These are phyloP conservation scores for Globisporangium cylindrosporum DNA, from an alignment of 352 stramenopile species.

Conservation along the genomic window DNA sequence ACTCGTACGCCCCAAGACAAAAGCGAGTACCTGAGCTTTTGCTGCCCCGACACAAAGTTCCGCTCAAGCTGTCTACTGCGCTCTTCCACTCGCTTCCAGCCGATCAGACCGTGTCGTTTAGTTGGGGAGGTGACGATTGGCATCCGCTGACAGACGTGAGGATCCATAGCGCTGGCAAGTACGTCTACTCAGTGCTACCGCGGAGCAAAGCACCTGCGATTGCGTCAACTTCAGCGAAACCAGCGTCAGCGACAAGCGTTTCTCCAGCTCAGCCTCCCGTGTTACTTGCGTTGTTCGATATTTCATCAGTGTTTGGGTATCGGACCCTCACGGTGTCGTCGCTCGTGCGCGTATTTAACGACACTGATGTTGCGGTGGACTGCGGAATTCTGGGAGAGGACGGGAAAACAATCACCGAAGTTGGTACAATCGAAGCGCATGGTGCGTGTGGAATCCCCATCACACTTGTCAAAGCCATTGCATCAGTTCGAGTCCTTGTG, in stretches of 20 bases:
- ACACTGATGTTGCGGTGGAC: conserved; percentile 53
- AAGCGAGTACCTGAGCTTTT: conserved; percentile 47
- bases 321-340: conserved; percentile 81
- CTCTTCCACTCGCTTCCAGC: conserved; percentile 66
- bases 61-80: conserved; percentile 65
- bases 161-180: conserved; percentile 74
- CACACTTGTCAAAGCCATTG: conserved; percentile 50
- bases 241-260: conserved; percentile 1
- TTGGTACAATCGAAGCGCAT: conserved; percentile 64
- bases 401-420: conserved; percentile 50
- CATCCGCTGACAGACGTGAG: conserved; percentile 73
- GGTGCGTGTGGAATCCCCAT: conserved; percentile 66
- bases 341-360: conserved; percentile 75
- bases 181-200: conserved; percentile 66
- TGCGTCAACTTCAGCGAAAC: background rate
- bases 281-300: conserved; percentile 71
- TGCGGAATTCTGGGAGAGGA: conserved; percentile 58
- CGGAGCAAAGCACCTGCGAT: conserved; percentile 2
- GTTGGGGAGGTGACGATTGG: conserved; percentile 66
- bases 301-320: conserved; percentile 64
- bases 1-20: conserved; percentile 50
- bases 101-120: conserved; percentile 77
- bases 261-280: conserved; percentile 18
- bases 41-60: conserved; percentile 49
- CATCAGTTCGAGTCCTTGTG: conserved; percentile 59